Base-by-base conservation (phyloP, 345 rosid species). In the Hypericum perforatum region DNA sequence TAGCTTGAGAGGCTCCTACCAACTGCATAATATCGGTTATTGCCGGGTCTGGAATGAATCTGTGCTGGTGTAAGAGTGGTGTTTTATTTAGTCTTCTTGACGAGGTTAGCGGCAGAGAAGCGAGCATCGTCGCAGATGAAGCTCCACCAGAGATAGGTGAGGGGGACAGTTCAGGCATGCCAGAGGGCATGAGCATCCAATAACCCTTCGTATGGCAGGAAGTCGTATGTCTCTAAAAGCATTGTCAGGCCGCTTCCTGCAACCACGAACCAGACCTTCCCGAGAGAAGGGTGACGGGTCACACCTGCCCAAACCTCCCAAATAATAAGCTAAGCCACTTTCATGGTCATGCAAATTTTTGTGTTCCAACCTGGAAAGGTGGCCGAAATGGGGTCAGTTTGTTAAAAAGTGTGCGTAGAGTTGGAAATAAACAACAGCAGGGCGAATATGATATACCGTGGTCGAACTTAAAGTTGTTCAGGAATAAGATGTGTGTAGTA, bases 291-390 rank as follows among this genome's bases (percentile, higher is more conserved):
- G 74, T 91, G 96, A 48, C 59, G 56, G 37, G 76, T 66, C 43
- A 72, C 41, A 13, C 82, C 76, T 3, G 87, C 96, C 96, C 98
- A 91, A 42, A 79, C 7, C 12, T 82, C 94, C 98, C 98, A 87
- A 36, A 79, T 68, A 13, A 80, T 73, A 62, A 91, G 74, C 76
- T 82, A 85, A 32, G 76, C 70, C 22, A 71, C 67, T 54, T 80
- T 84, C 77, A 87, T 87, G 10, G 64, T 79, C 8, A 58, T 50
- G 46, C 85, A 77, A 16, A 91, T 95, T 74, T 84, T 84, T 78
- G 66, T 59, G 72, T 91, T 89, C 62, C 81, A 75, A 46, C 89
- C 98, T 91, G 79, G 59, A 64, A 61, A 43, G 37, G 11, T 14
- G 11, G 40, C 39, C 51, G 5, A 47, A 8, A 49, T 36, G n/a